Evolutionary conservation across 2,329 filamentous ascomycete genomes (phyloP), one percentile per base, ranked within the genome.

Genomic region (Tolypocladium album): DNA sequence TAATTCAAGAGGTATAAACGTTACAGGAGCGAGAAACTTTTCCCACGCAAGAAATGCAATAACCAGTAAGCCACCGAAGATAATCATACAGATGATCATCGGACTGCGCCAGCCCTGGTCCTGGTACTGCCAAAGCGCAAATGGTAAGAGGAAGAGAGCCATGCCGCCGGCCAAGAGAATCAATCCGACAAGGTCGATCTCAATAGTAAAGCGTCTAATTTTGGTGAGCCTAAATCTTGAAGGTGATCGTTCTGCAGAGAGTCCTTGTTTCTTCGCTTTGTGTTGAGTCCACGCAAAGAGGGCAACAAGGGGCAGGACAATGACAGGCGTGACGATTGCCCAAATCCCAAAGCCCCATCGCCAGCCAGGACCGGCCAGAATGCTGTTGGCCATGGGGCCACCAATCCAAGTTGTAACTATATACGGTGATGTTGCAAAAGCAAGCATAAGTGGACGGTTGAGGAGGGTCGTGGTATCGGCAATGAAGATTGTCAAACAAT

Each of bases 311-410:
- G 87, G 86, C 20, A 80, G 64, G 59, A 82, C 82, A 56, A 86
- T 79, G 36, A 82, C 73, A 1, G 85, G 85, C 15, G 83, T 72
- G 63, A 89, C 80, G 66, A 90, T 86, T 59, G 81, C 76, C 72
- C 84, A 89, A 62, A 82, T 78, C 56, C 86, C 87, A 63, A 86
- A 86, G 3, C 81, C 86, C 87, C 87, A 90, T 59, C 86, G 79
- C 82, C 83, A 89, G 56, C 79, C 82, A 8, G 78, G 73, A 24
- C 78, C 72, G 8, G 70, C 62, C 36, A 83, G 73, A 58, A 87
- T 79, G 0, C 74, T 71, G 17, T 82, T 74, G 0, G 81, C 79
- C 58, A 86, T 80, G 36, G 79, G 80, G 0, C 83, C 80, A 4
- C 84, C 83, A 27, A 83, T 79, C 75, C 84, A 89, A 7, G 85